These are phyloP conservation scores for Calonectria pseudoturangicola DNA, from an alignment of 2,329 filamentous ascomycete genomes.

Conservation along the genomic window DNA sequence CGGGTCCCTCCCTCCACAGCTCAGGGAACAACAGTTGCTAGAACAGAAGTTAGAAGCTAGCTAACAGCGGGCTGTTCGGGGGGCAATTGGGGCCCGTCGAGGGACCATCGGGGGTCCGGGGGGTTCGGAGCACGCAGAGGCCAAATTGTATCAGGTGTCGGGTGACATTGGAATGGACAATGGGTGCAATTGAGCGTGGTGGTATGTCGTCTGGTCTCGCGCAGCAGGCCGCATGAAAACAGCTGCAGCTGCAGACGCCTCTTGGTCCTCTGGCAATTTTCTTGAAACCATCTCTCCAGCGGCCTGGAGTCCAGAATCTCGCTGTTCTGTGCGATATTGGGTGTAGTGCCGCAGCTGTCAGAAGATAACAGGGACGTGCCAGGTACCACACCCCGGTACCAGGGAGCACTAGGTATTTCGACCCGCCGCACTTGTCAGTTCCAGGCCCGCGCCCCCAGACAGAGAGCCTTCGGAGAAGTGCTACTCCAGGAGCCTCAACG, in stretches of 20 bases:
- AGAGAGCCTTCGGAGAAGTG: slow-evolving; percentile 7
- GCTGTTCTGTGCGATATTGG: slow-evolving; percentile 22
- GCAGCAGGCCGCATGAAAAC: slow-evolving; percentile 23
- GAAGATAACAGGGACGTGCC: slow-evolving; percentile 24
- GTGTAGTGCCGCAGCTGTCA: slow-evolving; percentile 34
- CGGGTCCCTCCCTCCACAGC: slow-evolving; percentile 18
- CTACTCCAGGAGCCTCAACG: slow-evolving; percentile 22
- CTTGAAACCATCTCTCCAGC: slow-evolving; percentile 31
- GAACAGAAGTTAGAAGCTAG: slow-evolving; percentile 13
- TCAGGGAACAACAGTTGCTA: slow-evolving; percentile 8
- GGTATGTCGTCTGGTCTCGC: slow-evolving; percentile 15
- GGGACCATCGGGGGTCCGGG: slow-evolving; percentile 7
- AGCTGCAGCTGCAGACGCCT: slow-evolving; percentile 22
- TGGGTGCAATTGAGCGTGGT: slow-evolving; percentile 17
- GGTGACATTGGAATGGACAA: slow-evolving; percentile 7
- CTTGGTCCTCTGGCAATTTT: slow-evolving; percentile 25
- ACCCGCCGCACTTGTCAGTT: slow-evolving; percentile 39
- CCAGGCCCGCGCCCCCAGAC: slow-evolving; percentile 33
- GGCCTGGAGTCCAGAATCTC: slow-evolving; percentile 17
- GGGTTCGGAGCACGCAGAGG: slow-evolving; percentile 7
- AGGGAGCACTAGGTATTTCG: slow-evolving; percentile 19
- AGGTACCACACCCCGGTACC: slow-evolving; percentile 10
- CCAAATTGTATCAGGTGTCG: slow-evolving; percentile 26
- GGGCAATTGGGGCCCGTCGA: slow-evolving; percentile 18
- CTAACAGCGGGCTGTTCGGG: slow-evolving; percentile 16